Base-by-base conservation (phyloP, 805 yeast genomes). In the Tetrapisispora taiwanensis region DNA sequence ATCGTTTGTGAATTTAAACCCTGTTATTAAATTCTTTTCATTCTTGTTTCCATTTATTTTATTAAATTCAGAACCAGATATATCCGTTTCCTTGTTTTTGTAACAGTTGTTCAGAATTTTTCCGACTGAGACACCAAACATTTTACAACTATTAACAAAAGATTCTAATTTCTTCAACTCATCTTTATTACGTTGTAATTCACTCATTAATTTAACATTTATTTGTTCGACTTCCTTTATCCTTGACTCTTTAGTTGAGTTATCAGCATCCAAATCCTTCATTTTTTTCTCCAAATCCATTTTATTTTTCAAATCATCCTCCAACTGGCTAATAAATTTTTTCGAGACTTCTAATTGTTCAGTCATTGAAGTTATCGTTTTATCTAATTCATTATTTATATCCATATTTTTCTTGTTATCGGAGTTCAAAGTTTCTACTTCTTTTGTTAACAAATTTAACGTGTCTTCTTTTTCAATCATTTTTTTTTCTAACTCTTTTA, bases 111-210 rank as follows among this genome's bases (percentile, higher is more conserved):
- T 33, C 18, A 54, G 44, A 8, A 49, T n/a, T 5, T 38, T 30
- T 12, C 59, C 59, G 10, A 53, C 13, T 5, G 46, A 42, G 9
- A 44, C 18, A 10, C 48, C 47, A 30, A 55, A 55, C 9, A 55
- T 30, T 19, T 43, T 35, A 7, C 52, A 34, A 33, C 46, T 35
- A 24, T 41, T 38, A 20, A 55, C 30, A 43, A 42, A 52, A 8
- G 33, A 26, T 13, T 39, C 36, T 15, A 50, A 46, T 9, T 41
- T n/a, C 5, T n/a, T 15, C n/a, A 31, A 15, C 19, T 31, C 19
- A n/a, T 5, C 10, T 10, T 31, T 4, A 4, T 31, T n/a, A 10
- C 5, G 8, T 15, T 31, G 19, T 7, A 31, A 5, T 5, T 31
- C 34, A 15, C 3, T n/a, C n/a, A 10, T 31, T 5, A 28, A 14